A percentile compares a stretch with the other conserved stretches of the same genome.
phyloP scores from a whole-genome alignment of 2,329 filamentous ascomycete genomes.

The Cladophialophora exuberans region DNA sequence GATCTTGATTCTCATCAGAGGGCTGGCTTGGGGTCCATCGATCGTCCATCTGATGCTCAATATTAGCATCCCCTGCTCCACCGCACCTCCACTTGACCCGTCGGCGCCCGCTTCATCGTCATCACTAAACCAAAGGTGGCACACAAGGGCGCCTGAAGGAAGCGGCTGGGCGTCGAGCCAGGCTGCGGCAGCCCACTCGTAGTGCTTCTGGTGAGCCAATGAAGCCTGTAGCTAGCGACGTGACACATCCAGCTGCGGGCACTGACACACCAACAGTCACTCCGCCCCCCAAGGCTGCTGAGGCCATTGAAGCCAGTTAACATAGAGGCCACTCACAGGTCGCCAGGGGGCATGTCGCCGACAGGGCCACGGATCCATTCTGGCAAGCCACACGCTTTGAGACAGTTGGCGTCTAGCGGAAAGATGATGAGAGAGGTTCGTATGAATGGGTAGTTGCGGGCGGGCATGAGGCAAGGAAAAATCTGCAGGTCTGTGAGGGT shows the following conservation, averaged over 20 bases:
- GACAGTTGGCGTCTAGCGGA: constrained; percentile 14
- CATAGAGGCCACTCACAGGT: constrained; percentile 13
- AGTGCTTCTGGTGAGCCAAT: constrained; percentile 20
- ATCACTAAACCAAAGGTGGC: constrained; percentile 29
- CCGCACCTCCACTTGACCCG: constrained; percentile 7
- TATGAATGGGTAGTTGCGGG: constrained; percentile 12
- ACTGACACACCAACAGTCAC: constrained; percentile 21
- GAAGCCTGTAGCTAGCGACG: neutral
- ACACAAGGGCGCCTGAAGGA: constrained; percentile 23
- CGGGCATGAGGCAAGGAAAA: constrained; percentile 10
- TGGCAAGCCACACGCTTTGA: constrained; percentile 18
- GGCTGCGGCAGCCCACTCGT: constrained; percentile 18
- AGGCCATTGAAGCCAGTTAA: constrained; percentile 1
- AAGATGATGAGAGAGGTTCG: constrained; percentile 11
- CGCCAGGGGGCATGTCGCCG: constrained; percentile 14
- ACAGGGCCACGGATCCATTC: constrained; percentile 6
- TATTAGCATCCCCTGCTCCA: constrained; percentile 12
- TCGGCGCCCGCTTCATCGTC: constrained; percentile 23
- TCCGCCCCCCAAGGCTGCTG: constrained; percentile 23
- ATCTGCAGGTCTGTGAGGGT: neutral
- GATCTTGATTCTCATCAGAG: neutral
- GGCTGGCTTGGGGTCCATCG: constrained; percentile 20
- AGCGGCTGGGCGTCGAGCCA: constrained; percentile 22
- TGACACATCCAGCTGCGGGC: constrained; percentile 21
- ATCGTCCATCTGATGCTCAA: constrained; percentile 21